Evolutionary conservation across 108 stramenopile species (phyloP).

Genomic region (Fragilaria crotonensis): DNA sequence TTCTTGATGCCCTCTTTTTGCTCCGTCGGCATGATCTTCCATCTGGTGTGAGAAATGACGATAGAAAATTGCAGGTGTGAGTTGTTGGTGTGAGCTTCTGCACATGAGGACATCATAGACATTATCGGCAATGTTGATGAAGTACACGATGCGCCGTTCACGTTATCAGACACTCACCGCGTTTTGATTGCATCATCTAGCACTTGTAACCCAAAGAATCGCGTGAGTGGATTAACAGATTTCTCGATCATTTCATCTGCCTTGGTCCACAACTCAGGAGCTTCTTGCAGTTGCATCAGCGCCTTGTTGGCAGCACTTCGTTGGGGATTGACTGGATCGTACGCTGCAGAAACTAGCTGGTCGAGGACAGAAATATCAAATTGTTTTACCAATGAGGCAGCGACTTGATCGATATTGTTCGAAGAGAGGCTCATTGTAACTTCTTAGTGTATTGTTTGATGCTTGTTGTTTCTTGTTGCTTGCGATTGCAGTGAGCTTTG

Average conservation of each 20-base stretch:
- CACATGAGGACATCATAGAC: background rate
- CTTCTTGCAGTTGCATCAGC: conserved; percentile 87
- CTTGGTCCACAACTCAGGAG: conserved; percentile 71
- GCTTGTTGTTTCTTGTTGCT: no score
- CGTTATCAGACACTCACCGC: no score
- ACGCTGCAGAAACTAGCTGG: conserved; percentile 71
- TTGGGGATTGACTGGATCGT: conserved; percentile 72
- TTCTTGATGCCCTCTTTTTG: conserved; percentile 97
- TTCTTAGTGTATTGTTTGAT: no score
- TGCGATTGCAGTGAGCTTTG: no score
- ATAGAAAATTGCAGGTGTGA: background rate
- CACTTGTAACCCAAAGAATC: conserved; percentile 85
- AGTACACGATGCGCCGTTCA: no score
- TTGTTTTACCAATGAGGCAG: no score
- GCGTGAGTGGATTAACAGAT: conserved; percentile 67
- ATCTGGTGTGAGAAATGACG: conserved; percentile 31
- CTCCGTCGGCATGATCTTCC: conserved; percentile 84
- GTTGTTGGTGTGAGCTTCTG: background rate
- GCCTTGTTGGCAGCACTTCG: conserved; percentile 78
- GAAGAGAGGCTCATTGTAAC: no score
- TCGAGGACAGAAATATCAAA: conserved; percentile 84
- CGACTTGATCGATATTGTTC: no score
- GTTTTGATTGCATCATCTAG: conserved; percentile 85
- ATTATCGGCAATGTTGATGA: no score
- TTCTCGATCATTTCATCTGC: conserved; percentile 85